These are phyloP conservation scores for Pleurotus platypus DNA, from an alignment of 768 basidiomycete genomes.

Conservation along the genomic window DNA sequence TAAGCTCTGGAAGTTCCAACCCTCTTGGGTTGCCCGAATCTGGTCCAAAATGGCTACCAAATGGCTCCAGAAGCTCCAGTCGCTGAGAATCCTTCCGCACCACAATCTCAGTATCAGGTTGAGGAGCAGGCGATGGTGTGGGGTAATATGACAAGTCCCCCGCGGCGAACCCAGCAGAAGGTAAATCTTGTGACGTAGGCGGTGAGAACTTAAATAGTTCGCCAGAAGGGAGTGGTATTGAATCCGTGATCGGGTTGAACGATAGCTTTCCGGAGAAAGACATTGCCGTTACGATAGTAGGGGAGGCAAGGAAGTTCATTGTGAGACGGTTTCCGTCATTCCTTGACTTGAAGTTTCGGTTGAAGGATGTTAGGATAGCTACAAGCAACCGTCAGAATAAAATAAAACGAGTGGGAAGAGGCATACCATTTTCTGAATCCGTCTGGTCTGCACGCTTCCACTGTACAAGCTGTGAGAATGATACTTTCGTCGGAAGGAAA, in stretches of 20 bases:
- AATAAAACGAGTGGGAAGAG: background rate
- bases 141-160: conserved; percentile 81
- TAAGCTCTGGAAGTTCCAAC: conserved; percentile 77
- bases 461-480: conserved; percentile 26
- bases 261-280: conserved; percentile 90
- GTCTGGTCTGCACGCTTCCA: conserved; percentile 93
- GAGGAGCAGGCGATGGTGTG: conserved; percentile 64
- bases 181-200: conserved; percentile 83
- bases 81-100: conserved; percentile 80
- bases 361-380: conserved; percentile 98
- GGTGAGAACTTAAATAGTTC: conserved; percentile 79
- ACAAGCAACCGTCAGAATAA: conserved; percentile 8
- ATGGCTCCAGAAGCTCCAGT: conserved; percentile 84
- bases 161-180: conserved; percentile 74
- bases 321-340: conserved; percentile 94
- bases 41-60: conserved; percentile 68
- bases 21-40: conserved; percentile 41
- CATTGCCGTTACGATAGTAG: conserved; percentile 96
- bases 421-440: conserved; percentile 85
- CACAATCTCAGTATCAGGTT: conserved; percentile 70
- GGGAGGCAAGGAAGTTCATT: conserved; percentile 98
- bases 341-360: conserved; percentile 84
- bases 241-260: conserved; percentile 91
- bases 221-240: conserved; percentile 62
- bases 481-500: background rate